Evolutionary conservation across 441 rosid species (phyloP), one percentile per base, ranked within the genome.

Genomic region (Mallotus repandus): DNA sequence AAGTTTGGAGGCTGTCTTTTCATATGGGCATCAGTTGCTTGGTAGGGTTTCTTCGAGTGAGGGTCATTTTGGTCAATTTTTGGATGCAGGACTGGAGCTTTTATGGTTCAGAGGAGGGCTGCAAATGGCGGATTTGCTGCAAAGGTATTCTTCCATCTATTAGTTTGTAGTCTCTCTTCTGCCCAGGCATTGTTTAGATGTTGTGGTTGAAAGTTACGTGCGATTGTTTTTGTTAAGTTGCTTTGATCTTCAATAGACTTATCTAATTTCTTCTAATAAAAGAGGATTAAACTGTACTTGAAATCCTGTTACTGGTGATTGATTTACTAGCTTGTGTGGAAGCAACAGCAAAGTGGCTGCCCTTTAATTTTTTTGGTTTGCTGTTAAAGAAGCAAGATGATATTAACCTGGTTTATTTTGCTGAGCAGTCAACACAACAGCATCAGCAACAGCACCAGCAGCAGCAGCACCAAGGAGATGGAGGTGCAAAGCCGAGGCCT

Each of bases 31-130:
- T 77, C 70, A 52, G 68, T 67, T 77, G 41, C 64, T 64, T 64
- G 49, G 32, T 56, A 54, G 56, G 18, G 11, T 16, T 63, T n/a
- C 41, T 58, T 43, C 12, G 68, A 74, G 81, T 69, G 49, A 48
- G 71, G 43, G 49, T 76, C 56, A 75, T 74, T 66, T 29, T 29
- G 32, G 32, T 59, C 12, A 22, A 38, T 13, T 78, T 64, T 74
- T 70, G 68, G 38, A 43, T 89, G 89, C 92, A 92, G 98, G 89
- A 69, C 70, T 63, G 85, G 86, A 60, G 78, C 83, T 75, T 74
- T 77, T 52, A 73, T 68, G 60, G 82, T 41, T 54, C 86, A 81
- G 80, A 81, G 82, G 67, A 79, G 84, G 71, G 77, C 81, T 80
- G 64, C 66, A 19, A 81, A 79, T 74, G 80, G 86, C 71, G 78